Base-by-base conservation (phyloP, 2,329 filamentous ascomycete species). In the Pseudonectria foliicola region DNA sequence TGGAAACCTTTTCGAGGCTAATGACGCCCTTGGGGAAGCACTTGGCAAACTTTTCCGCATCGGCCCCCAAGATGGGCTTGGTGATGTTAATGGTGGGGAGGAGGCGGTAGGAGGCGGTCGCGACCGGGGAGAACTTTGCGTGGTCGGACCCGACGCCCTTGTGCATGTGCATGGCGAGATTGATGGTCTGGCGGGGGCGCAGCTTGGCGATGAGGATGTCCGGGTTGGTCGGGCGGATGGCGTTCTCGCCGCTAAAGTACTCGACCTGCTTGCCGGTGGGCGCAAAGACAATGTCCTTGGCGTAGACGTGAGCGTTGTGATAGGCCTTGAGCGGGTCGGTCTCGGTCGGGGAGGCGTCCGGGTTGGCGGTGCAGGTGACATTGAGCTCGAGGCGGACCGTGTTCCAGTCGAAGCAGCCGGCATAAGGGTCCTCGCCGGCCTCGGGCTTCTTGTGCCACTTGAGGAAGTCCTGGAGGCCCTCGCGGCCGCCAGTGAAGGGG, bases 101-200 rank as follows among this genome's bases (percentile, higher is more conserved):
- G 13, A 98, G 74, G 32, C 92, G 80, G 67, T 98, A 98, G 15
- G 84, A 86, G 3, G 92, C 92, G 2, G 92, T 95, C 3, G 90
- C 89, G 25, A 96, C 92, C 30, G 92, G 92, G 1, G 87, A 95
- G 68, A 92, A 98, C 64, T 98, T 98, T 50, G 92, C 83, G 61
- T 98, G 92, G 62, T 98, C 92, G 45, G 82, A 79, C 31, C 92
- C 92, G 48, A 93, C 80, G 41, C 93, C 92, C 67, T 95, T 94
- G 66, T 94, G 80, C 66, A 90, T 92, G 68, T 96, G 89, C 75
- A 94, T 83, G 48, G 85, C 80, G 42, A 95, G 70, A 54, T 85
- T 75, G 53, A 98, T 85, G 50, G 78, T 76, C 69, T 98, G 93
- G 4, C 84, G 85, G 0, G 93, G 92, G 18, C 92, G 80, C 62